Evolutionary conservation across 1,139 yeast genomes (phyloP).

Genomic region (Taphrina wiesneri): DNA sequence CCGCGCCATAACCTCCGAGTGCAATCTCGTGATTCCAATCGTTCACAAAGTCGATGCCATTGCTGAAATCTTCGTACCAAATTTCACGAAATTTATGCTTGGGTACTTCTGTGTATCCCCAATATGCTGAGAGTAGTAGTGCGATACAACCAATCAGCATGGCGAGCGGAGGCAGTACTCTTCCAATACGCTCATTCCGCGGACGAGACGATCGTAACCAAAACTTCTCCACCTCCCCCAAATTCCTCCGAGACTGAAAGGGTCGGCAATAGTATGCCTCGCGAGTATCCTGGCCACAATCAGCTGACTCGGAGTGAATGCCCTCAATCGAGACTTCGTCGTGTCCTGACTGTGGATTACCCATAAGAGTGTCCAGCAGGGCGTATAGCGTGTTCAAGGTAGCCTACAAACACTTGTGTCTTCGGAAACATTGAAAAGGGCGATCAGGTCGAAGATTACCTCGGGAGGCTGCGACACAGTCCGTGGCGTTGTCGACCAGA

Average conservation of each 20-base stretch:
- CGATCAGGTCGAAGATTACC: too few relatives aligned
- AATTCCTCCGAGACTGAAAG: not conserved
- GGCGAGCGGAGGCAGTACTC: slow-evolving; percentile 31
- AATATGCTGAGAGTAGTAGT: slow-evolving; percentile 30
- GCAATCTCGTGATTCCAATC: slow-evolving; percentile 37
- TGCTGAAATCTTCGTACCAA: slow-evolving; percentile 36
- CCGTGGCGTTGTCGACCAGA: too few relatives aligned
- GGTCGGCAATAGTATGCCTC: slow-evolving; percentile 4
- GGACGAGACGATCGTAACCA: slow-evolving; percentile 23
- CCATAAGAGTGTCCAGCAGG: too few relatives aligned
- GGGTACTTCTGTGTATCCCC: slow-evolving; percentile 36
- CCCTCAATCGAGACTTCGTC: too few relatives aligned
- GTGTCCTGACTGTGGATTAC: too few relatives aligned
- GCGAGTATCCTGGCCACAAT: not conserved
- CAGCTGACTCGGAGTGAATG: not conserved
- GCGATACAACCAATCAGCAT: slow-evolving; percentile 30
- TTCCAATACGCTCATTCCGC: slow-evolving; percentile 17
- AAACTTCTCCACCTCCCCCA: slow-evolving; percentile 16
- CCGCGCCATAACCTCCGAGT: slow-evolving; percentile 40
- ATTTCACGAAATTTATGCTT: slow-evolving; percentile 36
- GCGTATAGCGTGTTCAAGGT: too few relatives aligned
- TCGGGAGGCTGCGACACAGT: too few relatives aligned
- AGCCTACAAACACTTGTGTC: not conserved
- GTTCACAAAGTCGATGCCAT: slow-evolving; percentile 22
- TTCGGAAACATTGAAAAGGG: too few relatives aligned